Percentiles rank a stretch among this genome's conserved stretches.
Conservation (phyloP, 805 yeast genomes). For the Starmerella geochares region DNA sequence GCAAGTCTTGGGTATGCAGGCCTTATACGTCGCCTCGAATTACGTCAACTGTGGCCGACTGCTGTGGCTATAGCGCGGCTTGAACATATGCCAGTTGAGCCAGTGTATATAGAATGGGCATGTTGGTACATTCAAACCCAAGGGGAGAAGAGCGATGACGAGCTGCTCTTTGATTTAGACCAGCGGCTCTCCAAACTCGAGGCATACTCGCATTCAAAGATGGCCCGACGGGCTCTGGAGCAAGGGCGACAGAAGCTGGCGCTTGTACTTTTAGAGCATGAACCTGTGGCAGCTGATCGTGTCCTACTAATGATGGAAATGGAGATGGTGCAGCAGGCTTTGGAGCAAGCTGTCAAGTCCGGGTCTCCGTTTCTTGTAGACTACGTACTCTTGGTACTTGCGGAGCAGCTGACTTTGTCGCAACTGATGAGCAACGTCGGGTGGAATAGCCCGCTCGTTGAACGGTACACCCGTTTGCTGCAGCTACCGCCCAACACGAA, state of each 20-base stretch:
- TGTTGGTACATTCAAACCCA: conserved; percentile 53
- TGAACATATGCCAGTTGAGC: conserved; percentile 39
- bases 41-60: conserved; percentile 49
- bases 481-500: conserved; percentile 25
- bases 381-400: conserved; percentile 47
- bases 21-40: conserved; percentile 47
- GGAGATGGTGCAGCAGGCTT: conserved; percentile 62
- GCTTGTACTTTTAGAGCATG: conserved; percentile 54
- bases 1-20: conserved; percentile 43
- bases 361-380: conserved; percentile 51
- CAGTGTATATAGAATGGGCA: conserved; percentile 72
- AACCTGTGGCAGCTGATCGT: conserved; percentile 51
- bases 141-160: conserved; percentile 42
- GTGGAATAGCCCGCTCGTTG: conserved; percentile 36
- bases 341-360: conserved; percentile 53
- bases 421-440: conserved; percentile 61
- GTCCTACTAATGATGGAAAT: conserved; percentile 56
- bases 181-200: conserved; percentile 37
- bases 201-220: conserved; percentile 46
- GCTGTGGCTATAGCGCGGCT: conserved; percentile 53
- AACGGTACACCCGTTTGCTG: conserved; percentile 35
- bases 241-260: conserved; percentile 74
- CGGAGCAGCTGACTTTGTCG: conserved; percentile 47
- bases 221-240: conserved; percentile 57
- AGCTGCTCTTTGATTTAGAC: conserved; percentile 43